A percentile compares a stretch with the other conserved stretches of the same genome.
These are phyloP conservation scores for Candida vartiovaarae DNA, from an alignment of 805 yeast species.

Conservation along the genomic window DNA sequence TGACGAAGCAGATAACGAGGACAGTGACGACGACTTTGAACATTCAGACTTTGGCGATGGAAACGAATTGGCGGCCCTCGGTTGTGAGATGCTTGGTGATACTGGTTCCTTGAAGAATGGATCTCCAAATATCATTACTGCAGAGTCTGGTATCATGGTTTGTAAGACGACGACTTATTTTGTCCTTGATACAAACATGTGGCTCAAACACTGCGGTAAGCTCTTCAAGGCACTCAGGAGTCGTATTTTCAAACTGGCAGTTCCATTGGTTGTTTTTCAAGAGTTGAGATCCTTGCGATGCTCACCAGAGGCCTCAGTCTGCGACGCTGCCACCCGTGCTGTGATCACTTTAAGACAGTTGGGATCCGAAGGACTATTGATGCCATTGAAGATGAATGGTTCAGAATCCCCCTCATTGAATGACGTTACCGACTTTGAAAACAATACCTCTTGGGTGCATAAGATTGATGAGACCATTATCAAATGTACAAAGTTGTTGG, in stretches of 20 bases:
- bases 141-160: slow-evolving; percentile 12
- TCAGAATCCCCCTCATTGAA: slow-evolving; percentile 59
- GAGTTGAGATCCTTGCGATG: slow-evolving; percentile 66
- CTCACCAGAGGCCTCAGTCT: slow-evolving; percentile 63
- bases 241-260: slow-evolving; percentile 49
- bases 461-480: slow-evolving; percentile 55
- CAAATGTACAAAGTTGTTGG: slow-evolving; percentile 13
- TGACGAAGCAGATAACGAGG: slow-evolving; percentile 10
- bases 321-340: slow-evolving; percentile 77
- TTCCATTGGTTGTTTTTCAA: slow-evolving; percentile 73
- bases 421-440: slow-evolving; percentile 69
- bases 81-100: slow-evolving; percentile 1
- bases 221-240: slow-evolving; percentile 61
- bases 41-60: slow-evolving; percentile 3
- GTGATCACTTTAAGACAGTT: slow-evolving; percentile 68
- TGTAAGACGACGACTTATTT: slow-evolving; percentile 8
- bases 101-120: neutral
- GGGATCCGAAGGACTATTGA: slow-evolving; percentile 44
- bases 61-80: slow-evolving; percentile 5
- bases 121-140: slow-evolving; percentile 6
- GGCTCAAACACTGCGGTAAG: slow-evolving; percentile 77
- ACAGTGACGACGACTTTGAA: neutral
- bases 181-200: slow-evolving; percentile 69
- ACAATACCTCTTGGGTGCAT: slow-evolving; percentile 64
- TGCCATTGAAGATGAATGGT: slow-evolving; percentile 65